Evolutionary conservation across 2,329 filamentous ascomycete genomes (phyloP), one percentile per base, ranked within the genome.

Genomic region (Polytolypa hystricis): DNA sequence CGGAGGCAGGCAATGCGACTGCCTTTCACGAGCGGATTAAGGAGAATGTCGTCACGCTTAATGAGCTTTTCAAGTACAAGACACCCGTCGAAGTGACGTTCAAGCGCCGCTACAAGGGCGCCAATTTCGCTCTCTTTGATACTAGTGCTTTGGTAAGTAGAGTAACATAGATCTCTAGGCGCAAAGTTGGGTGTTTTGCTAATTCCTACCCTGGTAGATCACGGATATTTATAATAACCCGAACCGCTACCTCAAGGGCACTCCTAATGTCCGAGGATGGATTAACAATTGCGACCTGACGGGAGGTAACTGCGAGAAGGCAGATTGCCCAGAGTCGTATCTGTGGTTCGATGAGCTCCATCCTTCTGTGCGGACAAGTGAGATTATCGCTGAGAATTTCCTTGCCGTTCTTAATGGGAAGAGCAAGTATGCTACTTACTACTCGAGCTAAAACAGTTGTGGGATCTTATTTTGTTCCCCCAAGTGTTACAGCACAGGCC

Each of bases 311-410:
- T 71, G 69, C 44, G 48, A 60, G 39, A 59, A 61, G 25, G 45
- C 56, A 10, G 39, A 64, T 3, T 62, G 65, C 21, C 56, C 65
- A 21, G 72, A 80, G 45, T 76, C 71, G 30, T 87, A 73, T 53
- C 46, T 84, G 53, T 87, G 81, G 79, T 82, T 69, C 48, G 81
- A 89, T 57, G 72, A 77, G 51, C 55, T 87, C 51, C 83, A 89
- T 61, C 80, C 81, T 0, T 77, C 75, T 19, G 69, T 77, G 57
- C 72, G 74, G 57, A 70, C 77, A 5, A 70, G 74, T 56, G 61
- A 70, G 49, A 61, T 69, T 29, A 65, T 79, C 34, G 75, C 73
- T 12, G 60, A 57, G 40, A 67, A 73, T 39, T 78, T 79, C 53
- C 57, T 72, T 3, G 62, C 66, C 21, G 66, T 77, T 1, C 55